These are phyloP conservation scores for Anethum foeniculum DNA, from an alignment of 140 eudicot species.

Conservation along the genomic window DNA sequence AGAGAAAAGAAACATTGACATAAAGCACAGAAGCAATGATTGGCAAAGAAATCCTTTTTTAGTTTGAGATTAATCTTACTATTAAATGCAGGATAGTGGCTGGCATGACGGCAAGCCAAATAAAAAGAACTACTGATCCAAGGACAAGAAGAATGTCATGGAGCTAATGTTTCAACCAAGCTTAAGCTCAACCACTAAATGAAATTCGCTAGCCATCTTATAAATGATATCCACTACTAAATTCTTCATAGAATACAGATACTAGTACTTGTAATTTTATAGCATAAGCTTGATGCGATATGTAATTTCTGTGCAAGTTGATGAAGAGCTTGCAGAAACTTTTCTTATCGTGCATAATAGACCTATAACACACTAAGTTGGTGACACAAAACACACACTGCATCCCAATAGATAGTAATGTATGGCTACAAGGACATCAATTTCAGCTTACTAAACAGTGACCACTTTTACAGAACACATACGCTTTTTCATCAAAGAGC, in stretches of 20 bases:
- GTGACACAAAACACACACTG: not conserved
- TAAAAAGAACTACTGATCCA: not conserved
- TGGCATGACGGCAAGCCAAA: not conserved
- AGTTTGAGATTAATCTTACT: not conserved
- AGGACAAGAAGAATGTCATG: not conserved
- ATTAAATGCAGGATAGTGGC: not conserved
- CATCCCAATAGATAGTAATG: not conserved
- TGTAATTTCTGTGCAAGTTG: not conserved
- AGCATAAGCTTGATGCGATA: not conserved
- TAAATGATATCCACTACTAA: too few species aligned
- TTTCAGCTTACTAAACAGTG: not conserved
- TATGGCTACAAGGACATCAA: not conserved
- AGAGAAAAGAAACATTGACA: not conserved
- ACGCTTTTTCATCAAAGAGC: not conserved
- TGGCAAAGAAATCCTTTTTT: not conserved
- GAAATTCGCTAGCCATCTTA: not conserved
- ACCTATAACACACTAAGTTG: not conserved
- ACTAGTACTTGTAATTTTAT: not conserved
- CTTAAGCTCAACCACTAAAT: not conserved
- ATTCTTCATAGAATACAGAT: too few species aligned
- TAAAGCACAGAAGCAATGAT: not conserved
- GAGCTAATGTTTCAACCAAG: not conserved
- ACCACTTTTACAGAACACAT: not conserved
- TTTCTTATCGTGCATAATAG: not conserved
- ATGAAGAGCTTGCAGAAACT: not conserved